These are phyloP conservation scores for Theileria parva DNA, from an alignment of 169 alveolate genomes.

Conservation along the genomic window DNA sequence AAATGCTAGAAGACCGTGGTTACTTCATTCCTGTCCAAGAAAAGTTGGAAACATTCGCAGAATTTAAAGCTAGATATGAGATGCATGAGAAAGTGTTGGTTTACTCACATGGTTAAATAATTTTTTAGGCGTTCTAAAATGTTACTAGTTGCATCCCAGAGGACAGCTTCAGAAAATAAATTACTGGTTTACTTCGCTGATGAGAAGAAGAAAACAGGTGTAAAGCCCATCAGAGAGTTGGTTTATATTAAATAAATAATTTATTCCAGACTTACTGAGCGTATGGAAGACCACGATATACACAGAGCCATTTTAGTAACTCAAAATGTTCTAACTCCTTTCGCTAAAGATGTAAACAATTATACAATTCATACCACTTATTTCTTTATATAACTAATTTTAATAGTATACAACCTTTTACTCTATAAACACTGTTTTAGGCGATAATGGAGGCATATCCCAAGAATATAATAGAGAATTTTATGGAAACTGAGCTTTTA, in stretches of 20 bases:
- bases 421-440: slow-evolving; percentile 21
- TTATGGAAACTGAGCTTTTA: slow-evolving; percentile 87
- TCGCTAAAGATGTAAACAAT: slow-evolving; percentile 84
- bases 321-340: slow-evolving; percentile 88
- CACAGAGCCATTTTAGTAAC: slow-evolving; percentile 90
- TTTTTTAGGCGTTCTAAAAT: slow-evolving; percentile 80
- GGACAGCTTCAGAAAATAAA: slow-evolving; percentile 79
- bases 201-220: slow-evolving; percentile 90
- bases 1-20: slow-evolving; percentile 91
- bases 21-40: slow-evolving; percentile 84
- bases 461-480: slow-evolving; percentile 86
- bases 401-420: not conserved
- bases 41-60: slow-evolving; percentile 79
- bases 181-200: slow-evolving; percentile 88
- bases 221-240: slow-evolving; percentile 90
- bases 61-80: slow-evolving; percentile 82
- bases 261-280: slow-evolving; percentile 81
- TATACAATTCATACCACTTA: not conserved
- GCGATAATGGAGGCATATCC: slow-evolving; percentile 91
- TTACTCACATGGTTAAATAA: not conserved
- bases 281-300: slow-evolving; percentile 89
- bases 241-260: not conserved
- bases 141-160: slow-evolving; percentile 82
- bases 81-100: slow-evolving; percentile 72
- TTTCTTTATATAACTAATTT: not conserved